Evolutionary conservation across 1,139 yeast species (phyloP), one percentile per base, ranked within the genome.

Genomic region (Hemisphaericaspora subhashii): DNA sequence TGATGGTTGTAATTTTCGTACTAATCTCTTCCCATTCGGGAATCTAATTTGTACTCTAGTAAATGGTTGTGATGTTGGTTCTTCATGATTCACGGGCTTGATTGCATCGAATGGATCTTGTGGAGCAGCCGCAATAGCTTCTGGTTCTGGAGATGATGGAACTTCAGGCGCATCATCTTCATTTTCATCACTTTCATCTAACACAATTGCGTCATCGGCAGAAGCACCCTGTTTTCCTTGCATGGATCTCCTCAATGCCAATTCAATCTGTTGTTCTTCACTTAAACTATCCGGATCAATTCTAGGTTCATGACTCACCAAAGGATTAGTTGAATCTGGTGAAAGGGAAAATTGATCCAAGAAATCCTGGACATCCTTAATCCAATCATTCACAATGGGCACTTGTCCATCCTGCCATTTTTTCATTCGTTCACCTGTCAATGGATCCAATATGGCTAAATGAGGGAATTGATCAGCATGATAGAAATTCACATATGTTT

Each of bases 401-500:
- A 81, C 82, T 31, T 57, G 64, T 11, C 79, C 80, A 35, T 74
- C 75, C 11, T 54, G 52, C 96, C 97, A 90, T 43, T 71, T 72
- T 49, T 76, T 74, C 40, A 88, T 76, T 44, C 95, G 72, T 61
- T 92, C 98, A 11, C 98, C 98, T 0, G 98, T 92, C 57, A 90
- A 79, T 1, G 98, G 97, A 57, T 94, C 99, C 40, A 94, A 60
- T 31, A 94, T 86, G 2, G 97, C 88, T 31, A 94, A 81, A 57
- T 92, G 97, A 1, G 99, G 99, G 54, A 69, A 83, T 23, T 65
- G 73, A 20, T 75, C 76, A 3, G 71, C 60, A 3, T 85, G 82
- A 56, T 92, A 90, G 55, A 86, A 84, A 46, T 83, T 82, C 16
- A 72, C 55, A 57, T 87, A 92, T 44, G 73, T 77, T 45, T 70